Evolutionary conservation across 306 rosid genomes (phyloP).

Genomic region (Crataegus laevigata): DNA sequence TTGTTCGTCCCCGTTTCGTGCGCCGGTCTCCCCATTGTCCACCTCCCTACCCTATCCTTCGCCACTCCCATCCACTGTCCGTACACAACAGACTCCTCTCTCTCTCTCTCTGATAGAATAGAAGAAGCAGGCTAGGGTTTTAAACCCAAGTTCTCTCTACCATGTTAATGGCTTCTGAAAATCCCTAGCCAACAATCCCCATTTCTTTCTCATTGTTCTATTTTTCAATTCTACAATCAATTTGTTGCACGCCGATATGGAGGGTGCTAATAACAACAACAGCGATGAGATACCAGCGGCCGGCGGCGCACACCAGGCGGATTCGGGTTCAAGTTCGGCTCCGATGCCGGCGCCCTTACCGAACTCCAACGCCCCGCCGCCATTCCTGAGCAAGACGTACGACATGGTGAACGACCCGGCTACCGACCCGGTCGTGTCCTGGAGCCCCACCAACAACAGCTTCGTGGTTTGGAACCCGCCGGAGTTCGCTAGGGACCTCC

Average conservation of each 20-base stretch:
- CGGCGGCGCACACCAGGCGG: constrained; percentile 5
- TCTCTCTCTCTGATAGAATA: not conserved
- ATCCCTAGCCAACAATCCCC: constrained; percentile 8
- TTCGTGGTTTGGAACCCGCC: constrained; percentile 99
- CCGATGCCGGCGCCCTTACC: constrained; percentile 54
- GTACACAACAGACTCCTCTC: not conserved
- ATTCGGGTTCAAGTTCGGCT: not conserved
- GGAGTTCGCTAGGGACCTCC: constrained; percentile 81
- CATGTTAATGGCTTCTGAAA: not conserved
- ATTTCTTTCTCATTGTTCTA: not conserved
- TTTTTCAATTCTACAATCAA: not conserved
- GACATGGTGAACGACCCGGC: constrained; percentile 94
- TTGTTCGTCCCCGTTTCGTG: not conserved
- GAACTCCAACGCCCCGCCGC: constrained; percentile 71
- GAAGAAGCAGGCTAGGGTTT: not conserved
- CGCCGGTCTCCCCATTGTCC: not conserved
- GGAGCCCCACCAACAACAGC: constrained; percentile 89
- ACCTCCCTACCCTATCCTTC: not conserved
- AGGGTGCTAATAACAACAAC: constrained; percentile 13
- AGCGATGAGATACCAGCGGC: constrained; percentile 20
- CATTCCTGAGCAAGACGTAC: constrained; percentile 86
- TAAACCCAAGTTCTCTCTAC: not conserved
- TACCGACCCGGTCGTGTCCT: constrained; percentile 73
- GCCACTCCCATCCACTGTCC: not conserved
- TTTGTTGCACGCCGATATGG: constrained; percentile 29